Base-by-base conservation (phyloP, 345 rosid species). In the Aquilaria yunnanensis region DNA sequence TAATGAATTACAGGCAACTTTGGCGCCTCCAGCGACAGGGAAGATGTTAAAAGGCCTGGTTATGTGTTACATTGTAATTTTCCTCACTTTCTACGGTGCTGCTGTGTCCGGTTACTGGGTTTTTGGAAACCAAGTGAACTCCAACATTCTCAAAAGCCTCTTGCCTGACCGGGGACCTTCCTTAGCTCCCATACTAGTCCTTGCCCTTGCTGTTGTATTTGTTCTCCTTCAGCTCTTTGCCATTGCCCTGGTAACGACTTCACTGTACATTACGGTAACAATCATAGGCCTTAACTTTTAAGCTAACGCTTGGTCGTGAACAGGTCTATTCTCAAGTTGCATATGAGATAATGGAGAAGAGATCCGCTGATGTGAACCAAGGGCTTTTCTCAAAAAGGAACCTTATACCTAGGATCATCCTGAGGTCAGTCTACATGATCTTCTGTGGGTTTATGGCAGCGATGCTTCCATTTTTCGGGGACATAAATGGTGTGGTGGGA, bases 281-380 rank as follows among this genome's bases (percentile, higher is more conserved):
- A 16, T 16, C 23, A 16, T 16, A 16, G 23, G 23, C 12, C 31
- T 5, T 61, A 48, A n/a, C 31, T 14, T 49, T 49, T 54, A 52
- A 67, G 43, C 46, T 56, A 37, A 65, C 12, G 6, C 30, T 71
- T 12, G 32, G 9, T 11, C 10, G 29, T 23, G 59, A 54, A 30
- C 80, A 94, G 99, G 99, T 95, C 48, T 91, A 91, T 73, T 95
- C 96, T 64, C 99, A 95, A 91, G 99, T 95, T 12, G 99, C 99
- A 0, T 89, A 83, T 49, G 96, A 95, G 81, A 85, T 95, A 57
- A 89, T 91, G 96, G 96, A 91, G 68, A 80, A 72, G 79, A 57
- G 81, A 41, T 80, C 96, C 0, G 97, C 96, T 3, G 96, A 95
- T 63, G 80, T 81, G 62, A 85, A 77, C 31, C 82, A 77, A 79